Base-by-base conservation (phyloP, 352 stramenopile genomes). In the Phytophthora crassamura region DNA sequence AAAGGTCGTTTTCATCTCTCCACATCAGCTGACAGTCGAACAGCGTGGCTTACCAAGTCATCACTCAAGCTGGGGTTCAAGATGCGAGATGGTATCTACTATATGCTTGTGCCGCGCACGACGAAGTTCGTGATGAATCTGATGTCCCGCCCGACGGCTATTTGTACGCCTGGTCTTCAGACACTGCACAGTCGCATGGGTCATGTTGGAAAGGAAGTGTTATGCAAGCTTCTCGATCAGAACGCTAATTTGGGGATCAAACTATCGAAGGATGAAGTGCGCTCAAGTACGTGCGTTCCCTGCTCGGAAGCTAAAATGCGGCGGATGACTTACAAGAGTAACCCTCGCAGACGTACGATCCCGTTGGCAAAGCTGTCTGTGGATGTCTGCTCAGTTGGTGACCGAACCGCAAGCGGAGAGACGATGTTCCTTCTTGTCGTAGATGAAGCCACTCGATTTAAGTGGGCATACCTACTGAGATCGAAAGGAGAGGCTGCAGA, bases 401-500 rank as follows among this genome's bases (percentile, higher is more conserved):
- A 49, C 7, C 16, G 11, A 34, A 33, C 18, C 16, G 22, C 22
- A 16, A 49, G 41, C 22, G 22, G 22, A 16, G 41, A 34, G 20
- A 34, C 7, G 8, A 49, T 49, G 41, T 34, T 49, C 14, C 18
- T 49, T 8, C 41, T 49, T n/a, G 18, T 49, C 6, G 41, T 49
- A 10, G 41, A 49, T 49, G 41, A 49, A 49, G 41, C 41, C 20
- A 49, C 41, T 10, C 18, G 41, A 33, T 49, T 49, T 33, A 49
- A 49, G 41, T 49, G 41, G 41, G 41, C 6, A 15, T 49, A 18
- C 6, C 22, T 49, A 10, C 41, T 49, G 16, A 49, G 32, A 25
- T 25, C 3, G 41, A 49, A 49, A 20, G 15, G 41, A 7, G 41
- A 49, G 14, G 18, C 41, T 15, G 41, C 41, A 16, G 20, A 49